Evolutionary conservation across 2,329 filamentous ascomycete genomes (phyloP).

Genomic region (Neofusicoccum umdonicola): DNA sequence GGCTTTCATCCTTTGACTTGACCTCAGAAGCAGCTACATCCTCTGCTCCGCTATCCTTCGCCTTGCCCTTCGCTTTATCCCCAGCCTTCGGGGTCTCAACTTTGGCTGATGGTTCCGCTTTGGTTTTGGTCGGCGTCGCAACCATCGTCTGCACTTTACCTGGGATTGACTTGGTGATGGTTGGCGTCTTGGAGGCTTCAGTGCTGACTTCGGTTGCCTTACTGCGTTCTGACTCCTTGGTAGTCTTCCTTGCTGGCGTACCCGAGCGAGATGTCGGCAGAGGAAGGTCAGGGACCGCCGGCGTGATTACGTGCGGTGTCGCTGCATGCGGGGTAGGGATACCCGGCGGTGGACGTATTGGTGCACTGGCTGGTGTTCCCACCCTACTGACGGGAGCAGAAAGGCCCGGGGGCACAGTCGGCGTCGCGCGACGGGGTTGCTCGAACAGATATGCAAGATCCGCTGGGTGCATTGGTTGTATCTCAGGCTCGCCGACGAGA

Average conservation of each 20-base stretch:
- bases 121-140: not conserved
- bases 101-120: not conserved
- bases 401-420: constrained; percentile 47
- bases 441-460: constrained; percentile 26
- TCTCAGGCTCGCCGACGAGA: constrained; percentile 58
- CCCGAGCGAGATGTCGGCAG: constrained; percentile 9
- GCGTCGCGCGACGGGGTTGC: constrained; percentile 42
- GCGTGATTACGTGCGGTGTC: constrained; percentile 2
- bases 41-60: not conserved
- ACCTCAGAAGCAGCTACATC: not conserved
- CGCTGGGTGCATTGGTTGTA: constrained; percentile 30
- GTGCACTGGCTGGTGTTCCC: constrained; percentile 10
- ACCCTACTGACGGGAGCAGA: constrained; percentile 28
- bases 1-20: not conserved
- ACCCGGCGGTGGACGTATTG: constrained; percentile 13
- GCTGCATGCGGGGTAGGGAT: constrained; percentile 8
- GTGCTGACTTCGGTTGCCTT: constrained; percentile 15
- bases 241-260: constrained; percentile 9
- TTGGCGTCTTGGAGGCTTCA: constrained; percentile 17
- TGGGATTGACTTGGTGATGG: constrained; percentile 13
- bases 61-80: not conserved
- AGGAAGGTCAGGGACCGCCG: constrained; percentile 14
- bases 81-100: not conserved
- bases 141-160: constrained; percentile 6
- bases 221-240: constrained; percentile 15